These are phyloP conservation scores for Floccularia luteovirens DNA, from an alignment of 768 basidiomycete genomes.

Conservation along the genomic window DNA sequence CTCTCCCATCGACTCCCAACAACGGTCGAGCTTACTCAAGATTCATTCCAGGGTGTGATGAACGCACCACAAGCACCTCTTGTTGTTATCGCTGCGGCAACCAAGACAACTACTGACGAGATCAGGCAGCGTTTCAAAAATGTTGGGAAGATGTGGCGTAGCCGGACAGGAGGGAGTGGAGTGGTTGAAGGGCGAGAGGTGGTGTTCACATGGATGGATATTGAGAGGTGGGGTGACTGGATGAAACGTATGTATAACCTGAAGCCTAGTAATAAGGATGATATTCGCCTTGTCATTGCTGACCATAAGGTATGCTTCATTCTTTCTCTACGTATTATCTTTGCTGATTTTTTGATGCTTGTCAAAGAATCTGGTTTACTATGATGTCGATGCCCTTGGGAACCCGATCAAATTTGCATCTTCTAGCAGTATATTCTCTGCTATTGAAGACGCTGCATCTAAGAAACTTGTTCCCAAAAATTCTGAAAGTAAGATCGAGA, in stretches of 20 bases:
- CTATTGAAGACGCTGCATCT: slow-evolving; percentile 58
- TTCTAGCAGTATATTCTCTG: slow-evolving; percentile 47
- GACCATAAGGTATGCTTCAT: slow-evolving; percentile 64
- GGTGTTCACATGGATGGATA: slow-evolving; percentile 89
- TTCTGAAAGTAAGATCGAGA: slow-evolving; percentile 67
- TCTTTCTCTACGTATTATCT: slow-evolving; percentile 1
- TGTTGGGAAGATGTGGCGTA: slow-evolving; percentile 55
- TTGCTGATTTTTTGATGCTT: not conserved
- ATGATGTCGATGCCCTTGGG: slow-evolving; percentile 55
- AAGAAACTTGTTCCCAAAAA: slow-evolving; percentile 45
- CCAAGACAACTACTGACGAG: slow-evolving; percentile 21
- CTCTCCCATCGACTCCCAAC: slow-evolving; percentile 66
- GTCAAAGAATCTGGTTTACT: slow-evolving; percentile 64
- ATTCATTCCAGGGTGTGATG: slow-evolving; percentile 84
- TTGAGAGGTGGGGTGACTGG: slow-evolving; percentile 79
- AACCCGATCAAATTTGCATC: slow-evolving; percentile 48
- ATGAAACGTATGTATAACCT: slow-evolving; percentile 89
- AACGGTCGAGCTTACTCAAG: slow-evolving; percentile 64
- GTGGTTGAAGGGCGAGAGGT: slow-evolving; percentile 45
- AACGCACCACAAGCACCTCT: slow-evolving; percentile 66
- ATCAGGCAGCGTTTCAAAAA: slow-evolving; percentile 41
- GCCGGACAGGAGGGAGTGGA: slow-evolving; percentile 30
- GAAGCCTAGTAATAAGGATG: slow-evolving; percentile 20
- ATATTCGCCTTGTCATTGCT: slow-evolving; percentile 57
- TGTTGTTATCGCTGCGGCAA: slow-evolving; percentile 66